Base-by-base conservation (phyloP, 2,329 filamentous ascomycete species). In the Xylaria arbuscula region DNA sequence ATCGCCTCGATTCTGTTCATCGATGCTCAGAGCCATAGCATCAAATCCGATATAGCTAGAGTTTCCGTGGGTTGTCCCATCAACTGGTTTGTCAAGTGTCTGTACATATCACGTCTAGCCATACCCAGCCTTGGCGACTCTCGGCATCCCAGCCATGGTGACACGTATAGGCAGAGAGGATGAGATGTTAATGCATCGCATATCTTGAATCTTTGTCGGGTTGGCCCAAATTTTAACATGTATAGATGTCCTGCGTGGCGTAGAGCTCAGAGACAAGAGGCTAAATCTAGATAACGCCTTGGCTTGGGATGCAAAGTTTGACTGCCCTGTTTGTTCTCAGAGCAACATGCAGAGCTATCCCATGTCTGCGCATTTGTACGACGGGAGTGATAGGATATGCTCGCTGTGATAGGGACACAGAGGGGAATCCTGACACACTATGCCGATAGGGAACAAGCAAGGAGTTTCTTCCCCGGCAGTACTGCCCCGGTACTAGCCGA, bases 1-100 rank as follows among this genome's bases (percentile, higher is more conserved):
- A 66, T 90, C 88, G 47, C 89, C 89, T 5, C 83, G 86, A 72
- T 91, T 89, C 76, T 89, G 91, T 76, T 91, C 89, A 73, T 90
- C 88, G 79, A 90, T 91, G 17, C 89, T 88, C 1, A 90, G 80
- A 0, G 89, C 90, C 89, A 91, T 91, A 72, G 86, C 88, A 69
- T 90, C 87, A 72, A 91, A 90, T n/a, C 85, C 84, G 58, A 91
- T 80, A 75, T 89, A 58, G 24, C 15, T 2, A 6, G 6, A 22
- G 53, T 7, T 40, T 22, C 8, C 36, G 36, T n/a, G 1, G 54
- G 28, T 47, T 34, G n/a, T 45, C 1, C 38, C 11, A 40, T 10
- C 17, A 40, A 13, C 4, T 40, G 2, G 38, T 40, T 15, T 15
- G 11, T 13, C 38, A 6, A 28, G 40, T 51, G 34, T 36, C 34